Conservation (phyloP, 805 yeast genomes). For the Yamadazyma sp. region DNA sequence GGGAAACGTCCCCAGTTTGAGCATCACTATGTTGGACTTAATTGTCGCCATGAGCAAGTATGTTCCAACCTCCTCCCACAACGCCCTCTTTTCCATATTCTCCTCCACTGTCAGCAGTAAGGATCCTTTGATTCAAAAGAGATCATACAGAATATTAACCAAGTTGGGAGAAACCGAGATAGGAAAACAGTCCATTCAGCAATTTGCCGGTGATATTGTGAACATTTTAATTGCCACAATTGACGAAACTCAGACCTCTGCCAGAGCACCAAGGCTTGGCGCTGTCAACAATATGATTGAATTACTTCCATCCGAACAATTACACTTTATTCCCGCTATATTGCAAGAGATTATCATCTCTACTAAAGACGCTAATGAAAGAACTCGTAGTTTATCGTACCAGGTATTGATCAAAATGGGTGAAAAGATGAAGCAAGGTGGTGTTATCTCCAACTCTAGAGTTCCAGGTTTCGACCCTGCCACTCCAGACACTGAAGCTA, state of each 20-base stretch:
- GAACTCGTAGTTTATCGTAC: constrained; percentile 81
- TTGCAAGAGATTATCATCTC: constrained; percentile 86
- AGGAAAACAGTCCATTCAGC: constrained; percentile 56
- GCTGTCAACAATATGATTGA: constrained; percentile 64
- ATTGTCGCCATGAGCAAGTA: constrained; percentile 84
- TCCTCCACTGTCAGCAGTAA: constrained; percentile 56
- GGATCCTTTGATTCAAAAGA: constrained; percentile 77
- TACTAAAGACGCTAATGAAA: constrained; percentile 91
- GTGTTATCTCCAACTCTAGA: constrained; percentile 60
- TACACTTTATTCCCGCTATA: constrained; percentile 76
- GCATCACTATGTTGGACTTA: constrained; percentile 89
- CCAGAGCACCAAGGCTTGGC: constrained; percentile 75
- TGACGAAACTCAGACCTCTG: constrained; percentile 61
- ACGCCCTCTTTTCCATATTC: constrained; percentile 77
- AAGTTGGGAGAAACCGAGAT: constrained; percentile 66
- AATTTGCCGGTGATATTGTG: constrained; percentile 59
- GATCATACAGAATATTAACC: constrained; percentile 78
- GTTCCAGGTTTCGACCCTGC: constrained; percentile 66
- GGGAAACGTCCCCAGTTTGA: constrained; percentile 47
- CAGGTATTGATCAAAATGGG: constrained; percentile 79
- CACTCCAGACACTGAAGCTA: constrained; percentile 65
- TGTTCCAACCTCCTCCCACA: constrained; percentile 68
- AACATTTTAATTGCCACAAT: constrained; percentile 57
- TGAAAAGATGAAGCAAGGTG: constrained; percentile 67
- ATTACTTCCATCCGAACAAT: constrained; percentile 59